Base-by-base conservation (phyloP, 495 filamentous ascomycete species). In the Glutinoglossum americanum region DNA sequence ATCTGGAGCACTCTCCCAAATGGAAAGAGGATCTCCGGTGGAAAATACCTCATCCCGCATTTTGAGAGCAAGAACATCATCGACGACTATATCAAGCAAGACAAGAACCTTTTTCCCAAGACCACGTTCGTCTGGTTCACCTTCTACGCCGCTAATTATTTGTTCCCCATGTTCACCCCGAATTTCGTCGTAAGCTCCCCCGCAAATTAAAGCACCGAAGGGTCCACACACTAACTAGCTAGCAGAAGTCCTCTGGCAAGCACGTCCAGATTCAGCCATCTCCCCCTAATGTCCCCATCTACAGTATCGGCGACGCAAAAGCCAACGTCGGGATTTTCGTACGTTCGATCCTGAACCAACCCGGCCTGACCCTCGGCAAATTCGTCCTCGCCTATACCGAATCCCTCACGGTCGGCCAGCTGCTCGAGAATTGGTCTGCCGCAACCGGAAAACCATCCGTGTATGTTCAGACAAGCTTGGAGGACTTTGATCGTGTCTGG, bases 1-100 rank as follows among this genome's bases (percentile, higher is more conserved):
- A 67, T 75, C 59, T 74, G 71, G 72, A 69, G 66, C 48, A 74
- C 72, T 1, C 62, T 73, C 0, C 70, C 73, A 0, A 65, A 67
- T 57, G 63, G 58, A 10, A 60, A 30, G 39, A 58, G 61, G 35
- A 58, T 62, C 35, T 41, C 37, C 15, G 37, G 37, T 11, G 37
- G 37, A 15, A 41, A 41, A 41, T 41, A 17, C 10, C 10, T 41
- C 13, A 17, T 71, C 44, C 69, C 70, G 27, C 71, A 72, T 62
- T 72, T 69, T 41, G 69, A 70, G n/a, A 65, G 59, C 49, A 73
- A 72, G 62, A 66, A 64, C 51, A 54, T 55, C 23, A 56, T 71
- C 53, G 66, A 73, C 57, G 63, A 59, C 3, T 70, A 66, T 57
- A 72, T 74, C 65, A 65, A 63, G 51, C 53, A 60, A 44, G 57